phyloP scores from a whole-genome alignment of 768 basidiomycete species.

The Tulasnella calospora region DNA sequence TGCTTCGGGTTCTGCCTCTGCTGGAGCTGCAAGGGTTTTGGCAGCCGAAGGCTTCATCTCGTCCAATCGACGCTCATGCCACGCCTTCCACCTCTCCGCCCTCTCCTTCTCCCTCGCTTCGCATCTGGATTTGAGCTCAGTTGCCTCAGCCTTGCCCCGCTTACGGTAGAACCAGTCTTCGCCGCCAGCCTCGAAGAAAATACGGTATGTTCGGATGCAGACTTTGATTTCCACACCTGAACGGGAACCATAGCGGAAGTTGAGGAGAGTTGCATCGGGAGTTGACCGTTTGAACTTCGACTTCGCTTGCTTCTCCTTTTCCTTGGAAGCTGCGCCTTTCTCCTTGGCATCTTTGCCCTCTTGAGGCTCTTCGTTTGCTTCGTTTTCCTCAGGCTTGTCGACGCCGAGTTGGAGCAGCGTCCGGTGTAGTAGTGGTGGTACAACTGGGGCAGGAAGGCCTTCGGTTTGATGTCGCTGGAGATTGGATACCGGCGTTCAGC shows the following conservation, averaged over 20 bases:
- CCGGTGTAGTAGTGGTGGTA: conserved; percentile 37
- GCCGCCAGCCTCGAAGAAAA: conserved; percentile 68
- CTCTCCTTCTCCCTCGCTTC: conserved; percentile 6
- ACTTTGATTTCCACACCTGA: conserved; percentile 77
- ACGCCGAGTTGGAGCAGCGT: background rate
- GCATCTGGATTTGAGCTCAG: background rate
- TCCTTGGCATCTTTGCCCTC: background rate
- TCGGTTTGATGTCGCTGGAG: conserved; percentile 37
- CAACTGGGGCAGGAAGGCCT: conserved; percentile 38
- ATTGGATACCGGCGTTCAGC: background rate
- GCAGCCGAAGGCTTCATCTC: conserved; percentile 5
- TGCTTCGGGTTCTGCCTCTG: background rate
- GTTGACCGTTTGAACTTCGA: background rate
- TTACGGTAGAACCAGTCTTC: conserved; percentile 34
- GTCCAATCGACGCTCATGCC: background rate
- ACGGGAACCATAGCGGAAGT: conserved; percentile 29
- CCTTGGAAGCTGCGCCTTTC: background rate
- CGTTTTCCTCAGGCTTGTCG: conserved; percentile 13
- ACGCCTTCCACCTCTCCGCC: background rate
- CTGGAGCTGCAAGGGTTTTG: background rate
- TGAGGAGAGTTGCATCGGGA: conserved; percentile 12
- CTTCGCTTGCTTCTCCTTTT: background rate
- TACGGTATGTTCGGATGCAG: conserved; percentile 63
- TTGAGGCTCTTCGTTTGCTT: background rate
- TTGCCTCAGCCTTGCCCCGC: conserved; percentile 16